Conservation (phyloP, 2,329 filamentous ascomycete genomes). For the Tolypocladium cylindrosporum region DNA sequence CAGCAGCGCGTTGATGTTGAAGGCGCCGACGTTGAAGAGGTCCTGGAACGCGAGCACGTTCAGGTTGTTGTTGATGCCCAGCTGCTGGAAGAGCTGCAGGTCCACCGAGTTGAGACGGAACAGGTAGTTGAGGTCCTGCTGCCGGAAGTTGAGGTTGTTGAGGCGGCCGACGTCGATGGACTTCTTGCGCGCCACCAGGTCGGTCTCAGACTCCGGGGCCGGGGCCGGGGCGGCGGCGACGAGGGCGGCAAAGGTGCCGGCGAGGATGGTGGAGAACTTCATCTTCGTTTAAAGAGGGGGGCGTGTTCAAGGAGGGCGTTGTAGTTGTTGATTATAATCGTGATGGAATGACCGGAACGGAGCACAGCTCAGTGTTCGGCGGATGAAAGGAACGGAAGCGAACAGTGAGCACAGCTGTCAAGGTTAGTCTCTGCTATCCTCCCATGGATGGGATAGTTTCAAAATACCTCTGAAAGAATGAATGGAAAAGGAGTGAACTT, state of each 20-base stretch:
- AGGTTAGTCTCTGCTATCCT: neutral
- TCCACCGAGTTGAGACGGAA: conserved; percentile 36
- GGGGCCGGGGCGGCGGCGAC: conserved; percentile 30
- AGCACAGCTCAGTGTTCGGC: conserved; percentile 8
- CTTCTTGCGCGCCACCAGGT: conserved; percentile 23
- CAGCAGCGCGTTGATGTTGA: conserved; percentile 30
- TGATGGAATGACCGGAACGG: neutral
- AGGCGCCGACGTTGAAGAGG: conserved; percentile 28
- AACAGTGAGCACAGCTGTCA: conserved; percentile 9
- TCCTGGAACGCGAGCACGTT: conserved; percentile 31
- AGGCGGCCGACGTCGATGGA: conserved; percentile 27
- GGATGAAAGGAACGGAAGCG: conserved; percentile 8
- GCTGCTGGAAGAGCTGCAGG: conserved; percentile 29
- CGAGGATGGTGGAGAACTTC: conserved; percentile 37
- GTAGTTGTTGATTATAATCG: neutral
- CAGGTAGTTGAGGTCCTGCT: conserved; percentile 33
- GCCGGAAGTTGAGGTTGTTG: conserved; percentile 28
- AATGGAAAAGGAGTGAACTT: neutral
- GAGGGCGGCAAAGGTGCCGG: conserved; percentile 33
- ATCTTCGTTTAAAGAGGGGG: conserved; percentile 25
- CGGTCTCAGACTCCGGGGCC: conserved; percentile 12
- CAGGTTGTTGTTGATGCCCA: conserved; percentile 33
- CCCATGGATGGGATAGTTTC: neutral
- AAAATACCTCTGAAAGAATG: neutral
- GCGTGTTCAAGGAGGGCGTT: neutral